Conservation (phyloP, 176 grass and related monocot genomes). For the Tillandsia leiboldiana region DNA sequence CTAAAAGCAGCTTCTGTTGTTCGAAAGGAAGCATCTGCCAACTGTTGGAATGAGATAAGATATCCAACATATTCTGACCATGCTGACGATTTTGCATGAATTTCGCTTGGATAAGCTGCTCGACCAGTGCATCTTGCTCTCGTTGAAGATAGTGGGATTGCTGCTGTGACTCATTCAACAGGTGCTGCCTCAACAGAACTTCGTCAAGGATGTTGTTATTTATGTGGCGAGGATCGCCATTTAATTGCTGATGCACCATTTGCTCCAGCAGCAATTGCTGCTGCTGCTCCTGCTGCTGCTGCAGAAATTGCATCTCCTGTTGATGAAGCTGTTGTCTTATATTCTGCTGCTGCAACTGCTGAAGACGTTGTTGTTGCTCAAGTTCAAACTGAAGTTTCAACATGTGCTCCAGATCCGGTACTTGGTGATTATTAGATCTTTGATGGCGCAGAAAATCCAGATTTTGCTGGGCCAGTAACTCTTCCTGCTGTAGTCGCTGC, state of each 20-base stretch:
- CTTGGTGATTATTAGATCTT: neutral
- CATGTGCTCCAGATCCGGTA: neutral
- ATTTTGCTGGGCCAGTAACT: slow-evolving; percentile 2
- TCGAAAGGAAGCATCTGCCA: slow-evolving; percentile 74
- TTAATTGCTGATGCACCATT: slow-evolving; percentile 62
- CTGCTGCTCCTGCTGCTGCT: slow-evolving; percentile 52
- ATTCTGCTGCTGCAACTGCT: slow-evolving; percentile 49
- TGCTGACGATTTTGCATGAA: slow-evolving; percentile 49
- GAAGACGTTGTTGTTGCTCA: slow-evolving; percentile 39
- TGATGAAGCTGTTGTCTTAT: slow-evolving; percentile 50
- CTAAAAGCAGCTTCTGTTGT: slow-evolving; percentile 66
- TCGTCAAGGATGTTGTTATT: slow-evolving; percentile 49
- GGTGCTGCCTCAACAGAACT: slow-evolving; percentile 50
- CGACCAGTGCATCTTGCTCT: slow-evolving; percentile 85
- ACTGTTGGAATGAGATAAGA: slow-evolving; percentile 50
- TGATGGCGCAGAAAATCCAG: slow-evolving; percentile 1
- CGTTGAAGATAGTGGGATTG: slow-evolving; percentile 60
- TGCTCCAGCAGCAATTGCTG: slow-evolving; percentile 72
- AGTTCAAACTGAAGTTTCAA: neutral
- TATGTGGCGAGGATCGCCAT: slow-evolving; percentile 6
- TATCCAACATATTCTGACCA: slow-evolving; percentile 56
- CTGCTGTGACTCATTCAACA: slow-evolving; percentile 69
- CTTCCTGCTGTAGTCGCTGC: slow-evolving; percentile 63
- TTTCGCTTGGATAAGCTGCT: slow-evolving; percentile 90
- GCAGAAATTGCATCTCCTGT: slow-evolving; percentile 50